A percentile compares a stretch with the other conserved stretches of the same genome.
phyloP scores from a whole-genome alignment of 2,329 filamentous ascomycete species.

The Cercospora sp. region DNA sequence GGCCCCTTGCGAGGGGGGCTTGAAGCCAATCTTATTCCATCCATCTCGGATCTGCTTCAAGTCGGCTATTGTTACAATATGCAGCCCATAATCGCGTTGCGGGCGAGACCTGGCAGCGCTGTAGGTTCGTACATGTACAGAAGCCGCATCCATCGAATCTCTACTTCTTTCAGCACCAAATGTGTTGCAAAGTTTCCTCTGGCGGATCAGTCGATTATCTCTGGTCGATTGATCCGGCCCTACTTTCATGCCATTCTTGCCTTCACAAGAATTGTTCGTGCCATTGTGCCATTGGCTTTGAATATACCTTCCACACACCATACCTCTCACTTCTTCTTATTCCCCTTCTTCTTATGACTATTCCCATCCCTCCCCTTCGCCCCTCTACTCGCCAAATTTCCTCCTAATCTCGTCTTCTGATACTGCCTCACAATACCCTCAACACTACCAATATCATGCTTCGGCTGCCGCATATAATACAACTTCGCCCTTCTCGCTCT shows the following conservation, averaged over 20 bases:
- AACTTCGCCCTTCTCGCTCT: conserved; percentile 82
- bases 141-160: background rate
- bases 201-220: background rate
- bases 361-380: conserved; percentile 36
- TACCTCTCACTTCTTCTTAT: conserved; percentile 19
- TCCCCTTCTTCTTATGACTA: conserved; percentile 33
- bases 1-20: no score
- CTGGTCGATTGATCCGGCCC: background rate
- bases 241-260: background rate
- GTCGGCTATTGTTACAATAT: no score
- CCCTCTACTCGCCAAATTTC: conserved; percentile 29
- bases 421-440: conserved; percentile 74
- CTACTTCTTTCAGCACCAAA: background rate
- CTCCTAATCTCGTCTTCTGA: conserved; percentile 54
- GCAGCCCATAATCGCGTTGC: no score
- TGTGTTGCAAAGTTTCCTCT: background rate
- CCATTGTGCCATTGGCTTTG: background rate
- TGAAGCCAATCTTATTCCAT: no score
- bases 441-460: conserved; percentile 84
- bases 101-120: no score
- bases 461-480: conserved; percentile 86
- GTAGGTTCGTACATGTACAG: no score
- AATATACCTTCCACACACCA: background rate
- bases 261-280: background rate
- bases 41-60: no score